These are phyloP conservation scores for Fusarium floridanum DNA, from an alignment of 2,329 filamentous ascomycete species.

Conservation along the genomic window DNA sequence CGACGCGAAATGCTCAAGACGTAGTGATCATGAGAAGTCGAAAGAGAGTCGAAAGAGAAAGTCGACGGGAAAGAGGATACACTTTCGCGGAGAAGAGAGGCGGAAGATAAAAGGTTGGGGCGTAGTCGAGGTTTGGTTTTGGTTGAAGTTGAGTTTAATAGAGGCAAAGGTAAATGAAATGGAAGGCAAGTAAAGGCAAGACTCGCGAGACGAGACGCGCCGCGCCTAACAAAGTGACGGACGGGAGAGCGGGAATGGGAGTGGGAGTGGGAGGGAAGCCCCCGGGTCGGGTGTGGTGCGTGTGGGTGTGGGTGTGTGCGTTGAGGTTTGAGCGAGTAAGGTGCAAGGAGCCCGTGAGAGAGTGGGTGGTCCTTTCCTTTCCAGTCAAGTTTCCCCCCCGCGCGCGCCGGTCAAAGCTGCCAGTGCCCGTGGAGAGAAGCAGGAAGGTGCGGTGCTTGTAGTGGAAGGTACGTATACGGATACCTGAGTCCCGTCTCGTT, in stretches of 20 bases:
- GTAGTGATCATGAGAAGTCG: conserved; percentile 21
- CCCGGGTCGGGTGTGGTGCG: conserved; percentile 10
- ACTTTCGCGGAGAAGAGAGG: background rate
- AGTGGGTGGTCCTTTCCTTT: conserved; percentile 36
- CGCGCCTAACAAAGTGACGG: conserved; percentile 20
- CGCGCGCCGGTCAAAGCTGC: conserved; percentile 38
- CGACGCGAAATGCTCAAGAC: conserved; percentile 38
- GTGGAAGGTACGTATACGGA: conserved; percentile 31
- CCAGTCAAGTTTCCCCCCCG: conserved; percentile 16
- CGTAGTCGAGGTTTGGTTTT: conserved; percentile 7
- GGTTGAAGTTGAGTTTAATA: conserved; percentile 11
- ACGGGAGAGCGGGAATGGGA: conserved; percentile 20
- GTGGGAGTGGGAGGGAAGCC: conserved; percentile 18
- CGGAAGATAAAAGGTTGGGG: background rate
- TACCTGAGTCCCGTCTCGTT: conserved; percentile 3
- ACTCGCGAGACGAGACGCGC: conserved; percentile 37
- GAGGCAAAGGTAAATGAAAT: conserved; percentile 11
- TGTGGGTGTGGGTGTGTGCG: conserved; percentile 1
- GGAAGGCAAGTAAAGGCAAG: conserved; percentile 25
- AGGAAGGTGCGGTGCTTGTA: background rate
- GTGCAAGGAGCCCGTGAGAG: conserved; percentile 9
- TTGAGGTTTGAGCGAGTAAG: conserved; percentile 28
- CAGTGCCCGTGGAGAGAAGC: background rate
- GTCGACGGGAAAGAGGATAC: background rate
- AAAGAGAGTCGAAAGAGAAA: background rate